Percentiles rank a stretch among this genome's conserved stretches.
phyloP scores from a whole-genome alignment of 768 basidiomycete species.

The Cyclocybe cylindracea region DNA sequence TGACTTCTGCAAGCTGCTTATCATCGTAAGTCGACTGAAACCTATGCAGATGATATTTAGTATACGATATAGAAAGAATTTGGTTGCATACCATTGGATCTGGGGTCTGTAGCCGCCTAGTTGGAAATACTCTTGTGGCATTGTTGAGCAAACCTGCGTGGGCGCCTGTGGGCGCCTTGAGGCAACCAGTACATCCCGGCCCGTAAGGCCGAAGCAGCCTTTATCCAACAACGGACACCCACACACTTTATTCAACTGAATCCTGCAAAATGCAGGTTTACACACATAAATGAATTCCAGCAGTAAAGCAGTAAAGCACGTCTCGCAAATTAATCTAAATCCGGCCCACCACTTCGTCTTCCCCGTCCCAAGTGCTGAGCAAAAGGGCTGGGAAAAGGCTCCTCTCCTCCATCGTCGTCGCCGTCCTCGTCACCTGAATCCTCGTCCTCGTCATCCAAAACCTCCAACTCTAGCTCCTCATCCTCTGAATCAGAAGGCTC shows the following conservation, averaged over 20 bases:
- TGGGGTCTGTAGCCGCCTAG: constrained; percentile 26
- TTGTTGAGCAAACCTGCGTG: background rate
- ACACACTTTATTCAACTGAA: no score
- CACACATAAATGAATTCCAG: no score
- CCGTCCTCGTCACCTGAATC: constrained; percentile 10
- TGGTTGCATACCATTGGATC: constrained; percentile 19
- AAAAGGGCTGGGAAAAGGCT: constrained; percentile 15
- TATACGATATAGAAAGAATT: background rate
- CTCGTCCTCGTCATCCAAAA: constrained; percentile 11
- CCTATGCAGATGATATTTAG: constrained; percentile 2
- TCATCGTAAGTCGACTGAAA: constrained; percentile 31
- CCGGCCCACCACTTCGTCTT: background rate
- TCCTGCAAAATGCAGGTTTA: no score
- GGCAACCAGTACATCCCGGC: background rate
- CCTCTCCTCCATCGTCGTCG: constrained; percentile 9
- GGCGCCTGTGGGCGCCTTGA: background rate
- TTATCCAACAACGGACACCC: no score
- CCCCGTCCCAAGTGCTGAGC: constrained; percentile 18
- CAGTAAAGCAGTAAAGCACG: no score
- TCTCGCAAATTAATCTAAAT: constrained; percentile 3
- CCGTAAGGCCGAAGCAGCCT: background rate
- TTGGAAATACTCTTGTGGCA: constrained; percentile 21
- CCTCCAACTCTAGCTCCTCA: constrained; percentile 27
- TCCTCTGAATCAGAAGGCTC: constrained; percentile 56
- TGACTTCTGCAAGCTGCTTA: constrained; percentile 28